Conservation (phyloP, 2,329 filamentous ascomycete species). For the Sarocladium oryzae region DNA sequence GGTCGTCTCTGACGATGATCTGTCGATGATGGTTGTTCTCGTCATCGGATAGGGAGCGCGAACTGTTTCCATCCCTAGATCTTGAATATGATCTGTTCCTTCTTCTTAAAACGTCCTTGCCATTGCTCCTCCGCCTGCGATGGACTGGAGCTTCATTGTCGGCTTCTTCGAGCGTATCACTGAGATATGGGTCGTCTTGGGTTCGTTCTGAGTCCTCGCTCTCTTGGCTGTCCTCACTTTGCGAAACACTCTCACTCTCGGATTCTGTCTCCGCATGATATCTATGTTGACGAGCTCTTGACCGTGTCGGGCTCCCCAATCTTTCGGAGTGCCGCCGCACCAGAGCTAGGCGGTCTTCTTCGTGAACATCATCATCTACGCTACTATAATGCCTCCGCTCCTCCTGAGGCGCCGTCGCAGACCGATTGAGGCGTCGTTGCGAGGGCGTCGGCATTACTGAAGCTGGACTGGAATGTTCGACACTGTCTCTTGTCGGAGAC, state of each 20-base stretch:
- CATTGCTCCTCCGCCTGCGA: background rate
- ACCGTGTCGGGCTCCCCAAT: background rate
- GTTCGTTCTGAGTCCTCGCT: background rate
- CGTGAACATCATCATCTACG: background rate
- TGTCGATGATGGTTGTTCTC: background rate
- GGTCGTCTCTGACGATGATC: background rate
- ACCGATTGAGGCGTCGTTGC: slow-evolving; percentile 4
- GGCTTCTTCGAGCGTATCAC: background rate
- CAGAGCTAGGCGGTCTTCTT: background rate
- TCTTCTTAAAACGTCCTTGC: background rate
- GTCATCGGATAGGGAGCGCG: background rate
- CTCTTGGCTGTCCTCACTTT: background rate
- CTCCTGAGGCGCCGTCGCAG: slow-evolving; percentile 1
- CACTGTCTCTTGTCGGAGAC: background rate
- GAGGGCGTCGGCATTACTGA: slow-evolving; percentile 5
- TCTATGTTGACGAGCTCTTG: background rate
- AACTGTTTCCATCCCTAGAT: background rate
- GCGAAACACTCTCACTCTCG: background rate
- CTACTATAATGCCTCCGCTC: background rate
- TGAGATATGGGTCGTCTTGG: background rate
- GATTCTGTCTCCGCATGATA: background rate
- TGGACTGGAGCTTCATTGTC: background rate
- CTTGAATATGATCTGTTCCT: background rate
- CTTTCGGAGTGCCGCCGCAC: slow-evolving; percentile 2
- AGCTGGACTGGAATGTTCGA: background rate